phyloP scores from a whole-genome alignment of 2,329 filamentous ascomycete species.

The Fusarium sp. region DNA sequence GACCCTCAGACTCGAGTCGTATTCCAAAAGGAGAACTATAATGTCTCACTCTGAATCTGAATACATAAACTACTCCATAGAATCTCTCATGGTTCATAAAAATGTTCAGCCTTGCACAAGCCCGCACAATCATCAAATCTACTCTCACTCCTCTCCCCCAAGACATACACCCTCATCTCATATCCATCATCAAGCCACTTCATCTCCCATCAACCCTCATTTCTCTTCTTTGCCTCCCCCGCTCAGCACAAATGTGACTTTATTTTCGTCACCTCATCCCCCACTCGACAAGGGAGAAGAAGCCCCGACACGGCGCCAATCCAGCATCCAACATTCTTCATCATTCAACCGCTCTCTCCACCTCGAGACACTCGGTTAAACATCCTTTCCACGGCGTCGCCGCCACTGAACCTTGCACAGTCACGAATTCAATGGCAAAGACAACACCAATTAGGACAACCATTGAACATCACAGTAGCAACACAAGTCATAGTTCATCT shows the following conservation, averaged over 20 bases:
- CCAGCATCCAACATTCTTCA: constrained; percentile 20
- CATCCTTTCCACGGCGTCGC: not conserved
- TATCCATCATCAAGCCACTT: constrained; percentile 27
- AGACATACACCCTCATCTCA: not conserved
- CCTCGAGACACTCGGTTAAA: not conserved
- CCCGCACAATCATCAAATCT: not conserved
- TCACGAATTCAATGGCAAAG: not conserved
- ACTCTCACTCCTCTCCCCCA: not conserved
- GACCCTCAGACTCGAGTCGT: not conserved
- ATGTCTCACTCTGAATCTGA: not conserved
- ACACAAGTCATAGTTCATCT: constrained; percentile 30
- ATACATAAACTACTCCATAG: too few species aligned
- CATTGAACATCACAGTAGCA: not conserved
- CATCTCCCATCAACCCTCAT: constrained; percentile 26
- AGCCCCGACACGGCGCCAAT: constrained; percentile 10
- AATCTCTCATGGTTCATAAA: not conserved
- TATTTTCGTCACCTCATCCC: constrained; percentile 13
- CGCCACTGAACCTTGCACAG: not conserved
- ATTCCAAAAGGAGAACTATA: not conserved
- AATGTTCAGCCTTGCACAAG: not conserved
- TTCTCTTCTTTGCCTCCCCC: constrained; percentile 14
- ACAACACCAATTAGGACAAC: not conserved
- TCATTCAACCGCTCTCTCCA: constrained; percentile 8
- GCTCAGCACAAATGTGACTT: constrained; percentile 28
- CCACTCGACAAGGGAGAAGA: constrained; percentile 32